Base-by-base conservation (phyloP, 371 early-diverging fungal genomes). In the Batrachochytrium dendrobatidis region DNA sequence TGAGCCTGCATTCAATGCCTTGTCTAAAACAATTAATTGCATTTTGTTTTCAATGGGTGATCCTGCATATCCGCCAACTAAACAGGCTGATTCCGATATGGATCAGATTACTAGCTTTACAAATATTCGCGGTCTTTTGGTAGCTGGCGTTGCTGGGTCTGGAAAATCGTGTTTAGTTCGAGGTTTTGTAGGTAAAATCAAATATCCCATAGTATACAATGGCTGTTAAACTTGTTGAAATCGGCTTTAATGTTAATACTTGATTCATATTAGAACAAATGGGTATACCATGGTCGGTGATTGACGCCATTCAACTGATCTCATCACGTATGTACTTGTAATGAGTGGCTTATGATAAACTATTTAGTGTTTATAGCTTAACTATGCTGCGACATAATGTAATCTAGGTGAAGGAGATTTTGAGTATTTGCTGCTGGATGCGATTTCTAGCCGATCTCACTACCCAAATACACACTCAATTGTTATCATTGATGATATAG, bases 331-430 rank as follows among this genome's bases (percentile, higher is more conserved):
- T 24, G 46, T 45, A n/a, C n/a, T n/a, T n/a, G n/a, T n/a, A n/a
- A n/a, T n/a, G n/a, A n/a, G n/a, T n/a, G n/a, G n/a, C n/a, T 5
- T 45, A 3, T 12, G 4, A 7, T 5, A 3, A 45, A 45, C 46
- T 26, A 5, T 3, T 7, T 26, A 24, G 46, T 45, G 3, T 45
- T 3, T 26, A 45, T 45, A 5, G 7, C 6, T 5, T 45, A 5
- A 24, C 46, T 45, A 45, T 26, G 5, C 46, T 3, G 7, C 12
- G 20, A 3, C 12, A 3, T 26, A 26, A 3, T 3, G 4, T 24
- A 20, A 45, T 45, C 39, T 26, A 45, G 46, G 46, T 26, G 46
- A 45, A 26, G 46, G 46, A 3, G 46, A 45, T 26, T 45, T 45
- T 3, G 46, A 45, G 46, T 3, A 12, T 45, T 12, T 45, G 3